Percentiles rank a stretch among this genome's conserved stretches.
These are phyloP conservation scores for Lachnellula hyalina DNA, from an alignment of 2,329 filamentous ascomycete genomes.

Conservation along the genomic window DNA sequence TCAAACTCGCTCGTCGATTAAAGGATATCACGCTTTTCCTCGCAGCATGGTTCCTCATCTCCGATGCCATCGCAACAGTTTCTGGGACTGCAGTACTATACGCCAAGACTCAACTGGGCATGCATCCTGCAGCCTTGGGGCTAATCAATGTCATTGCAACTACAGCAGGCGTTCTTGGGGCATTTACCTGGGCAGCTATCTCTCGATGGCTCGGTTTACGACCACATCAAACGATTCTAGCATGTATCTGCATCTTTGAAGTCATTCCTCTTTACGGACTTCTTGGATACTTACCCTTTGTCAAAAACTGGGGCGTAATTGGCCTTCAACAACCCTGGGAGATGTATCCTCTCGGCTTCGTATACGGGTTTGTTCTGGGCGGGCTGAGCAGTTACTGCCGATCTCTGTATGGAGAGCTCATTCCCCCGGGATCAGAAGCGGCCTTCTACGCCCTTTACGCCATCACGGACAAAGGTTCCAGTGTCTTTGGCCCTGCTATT, in stretches of 20 bases:
- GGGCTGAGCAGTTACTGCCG: constrained; percentile 89
- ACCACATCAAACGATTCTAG: constrained; percentile 83
- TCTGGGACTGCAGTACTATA: constrained; percentile 93
- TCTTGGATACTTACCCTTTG: constrained; percentile 79
- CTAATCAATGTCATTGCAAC: constrained; percentile 94
- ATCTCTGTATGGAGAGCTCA: constrained; percentile 86
- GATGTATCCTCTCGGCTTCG: constrained; percentile 85
- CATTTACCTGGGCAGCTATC: constrained; percentile 82
- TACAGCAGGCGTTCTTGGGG: constrained; percentile 74
- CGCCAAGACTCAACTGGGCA: constrained; percentile 86
- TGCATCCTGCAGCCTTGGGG: constrained; percentile 81
- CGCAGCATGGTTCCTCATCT: constrained; percentile 88
- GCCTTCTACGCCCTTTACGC: constrained; percentile 96
- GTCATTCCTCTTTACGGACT: constrained; percentile 89
- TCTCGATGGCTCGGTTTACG: constrained; percentile 64
- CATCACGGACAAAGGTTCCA: constrained; percentile 95
- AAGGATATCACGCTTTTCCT: constrained; percentile 75
- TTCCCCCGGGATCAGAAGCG: constrained; percentile 89
- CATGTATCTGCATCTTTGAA: constrained; percentile 88
- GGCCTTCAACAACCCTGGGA: constrained; percentile 92
- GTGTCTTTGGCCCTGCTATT: constrained; percentile 88
- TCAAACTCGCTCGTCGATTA: constrained; percentile 66
- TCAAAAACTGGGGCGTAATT: constrained; percentile 66
- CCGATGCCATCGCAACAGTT: constrained; percentile 89
- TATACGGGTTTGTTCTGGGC: constrained; percentile 93